A percentile compares a stretch with the other conserved stretches of the same genome.
These are phyloP conservation scores for Kentomonas sorsogonicus DNA, from an alignment of 208 protist species.

Conservation along the genomic window DNA sequence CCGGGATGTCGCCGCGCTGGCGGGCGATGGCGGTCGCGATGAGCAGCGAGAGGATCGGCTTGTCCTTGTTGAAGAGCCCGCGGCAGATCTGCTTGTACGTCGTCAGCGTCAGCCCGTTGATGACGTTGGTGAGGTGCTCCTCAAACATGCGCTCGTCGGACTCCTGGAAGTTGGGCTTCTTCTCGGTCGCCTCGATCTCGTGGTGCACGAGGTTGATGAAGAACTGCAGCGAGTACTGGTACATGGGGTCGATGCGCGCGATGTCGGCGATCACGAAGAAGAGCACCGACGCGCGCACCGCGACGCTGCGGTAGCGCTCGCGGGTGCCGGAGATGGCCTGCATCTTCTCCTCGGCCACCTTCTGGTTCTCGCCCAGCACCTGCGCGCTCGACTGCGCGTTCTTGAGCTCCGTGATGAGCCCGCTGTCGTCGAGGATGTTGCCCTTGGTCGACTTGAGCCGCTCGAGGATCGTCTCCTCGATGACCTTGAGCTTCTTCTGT, in stretches of 20 bases:
- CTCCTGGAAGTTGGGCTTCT: slow-evolving; percentile 19
- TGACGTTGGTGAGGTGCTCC: slow-evolving; percentile 77
- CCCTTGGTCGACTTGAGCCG: slow-evolving; percentile 83
- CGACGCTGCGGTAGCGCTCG: slow-evolving; percentile 87
- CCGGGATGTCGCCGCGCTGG: slow-evolving; percentile 43
- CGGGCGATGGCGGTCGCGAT: slow-evolving; percentile 88
- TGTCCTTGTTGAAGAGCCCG: slow-evolving; percentile 98
- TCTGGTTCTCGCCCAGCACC: slow-evolving; percentile 83
- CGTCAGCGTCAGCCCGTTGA: slow-evolving; percentile 76
- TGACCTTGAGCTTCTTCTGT: slow-evolving; percentile 88
- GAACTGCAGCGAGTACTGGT: slow-evolving; percentile 98
- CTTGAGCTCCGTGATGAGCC: slow-evolving; percentile 92
- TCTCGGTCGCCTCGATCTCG: slow-evolving; percentile 74
- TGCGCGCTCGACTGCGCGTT: slow-evolving; percentile 89
- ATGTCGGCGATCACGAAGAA: slow-evolving; percentile 95
- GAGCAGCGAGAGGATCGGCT: slow-evolving; percentile 93
- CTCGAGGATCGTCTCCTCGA: slow-evolving; percentile 92
- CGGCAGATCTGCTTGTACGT: slow-evolving; percentile 96
- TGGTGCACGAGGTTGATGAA: slow-evolving; percentile 94
- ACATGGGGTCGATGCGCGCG: slow-evolving; percentile 96
- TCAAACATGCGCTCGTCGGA: slow-evolving; percentile 8
- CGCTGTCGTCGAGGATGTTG: slow-evolving; percentile 94
- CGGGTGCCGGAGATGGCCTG: slow-evolving; percentile 86
- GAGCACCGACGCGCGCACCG: slow-evolving; percentile 87
- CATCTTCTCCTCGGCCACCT: slow-evolving; percentile 91